Evolutionary conservation across 2,329 filamentous ascomycete genomes (phyloP), one percentile per base, ranked within the genome.

Genomic region (Clarireedia paspali): DNA sequence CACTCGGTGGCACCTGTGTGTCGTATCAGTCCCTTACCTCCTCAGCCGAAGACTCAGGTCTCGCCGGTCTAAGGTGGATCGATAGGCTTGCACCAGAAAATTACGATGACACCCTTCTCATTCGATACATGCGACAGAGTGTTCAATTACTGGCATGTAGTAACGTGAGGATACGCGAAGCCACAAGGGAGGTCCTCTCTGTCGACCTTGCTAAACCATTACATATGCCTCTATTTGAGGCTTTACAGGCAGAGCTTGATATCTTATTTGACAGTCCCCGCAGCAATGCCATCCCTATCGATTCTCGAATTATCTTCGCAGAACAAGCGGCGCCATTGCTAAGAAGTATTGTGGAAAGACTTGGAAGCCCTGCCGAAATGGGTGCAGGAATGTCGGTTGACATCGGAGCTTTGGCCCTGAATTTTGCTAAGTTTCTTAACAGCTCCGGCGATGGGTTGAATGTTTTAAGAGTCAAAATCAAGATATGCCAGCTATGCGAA

Each of bases 401-500:
- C 60, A 76, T 88, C 9, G 83, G 83, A 14, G 76, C 78, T 3
- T 71, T 87, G 42, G 80, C 83, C 0, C 73, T 88, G 42, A 85
- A 80, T 65, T 84, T 87, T 66, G 83, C 83, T 36, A 86, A 82
- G 60, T 87, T 86, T 59, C 68, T 87, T 42, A 81, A 86, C 60
- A 77, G 78, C 5, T 70, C 81, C 7, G 66, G 76, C 3, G 83
- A 86, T 57, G 79, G 75, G 12, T 69, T 75, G 7, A 80, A 75
- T 60, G 80, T 77, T 20, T 66, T 85, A 15, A 75, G 82, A 53
- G 82, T 87, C 46, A 87, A 86, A 66, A 86, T 87, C 64, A 83
- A 84, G 62, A 81, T 86, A 42, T 87, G 84, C 63, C 82, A 87
- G 62, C 70, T 88, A 6, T 85, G 79, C 57, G 84, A 87, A 62